phyloP scores from a whole-genome alignment of 352 stramenopile species.

The Globisporangium middletonii region DNA sequence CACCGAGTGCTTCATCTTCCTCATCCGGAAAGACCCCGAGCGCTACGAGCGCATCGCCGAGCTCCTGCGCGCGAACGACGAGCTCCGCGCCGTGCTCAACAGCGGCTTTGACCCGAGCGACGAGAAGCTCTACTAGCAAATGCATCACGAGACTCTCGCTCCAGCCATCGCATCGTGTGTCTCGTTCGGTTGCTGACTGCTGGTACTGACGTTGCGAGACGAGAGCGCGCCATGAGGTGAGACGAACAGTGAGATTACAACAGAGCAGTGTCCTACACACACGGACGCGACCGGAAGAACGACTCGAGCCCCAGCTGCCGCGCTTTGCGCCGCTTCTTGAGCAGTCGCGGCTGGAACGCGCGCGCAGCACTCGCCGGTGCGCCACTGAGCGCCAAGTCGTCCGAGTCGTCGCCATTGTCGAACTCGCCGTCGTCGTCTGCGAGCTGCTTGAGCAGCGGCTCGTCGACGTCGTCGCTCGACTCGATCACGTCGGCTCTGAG shows the following conservation, averaged over 20 bases:
- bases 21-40: slow-evolving; percentile 84
- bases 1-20: slow-evolving; percentile 86
- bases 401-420: not conserved
- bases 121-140: slow-evolving; percentile 76
- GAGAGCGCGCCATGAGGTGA: too few species aligned
- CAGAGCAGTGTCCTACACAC: slow-evolving; percentile 1
- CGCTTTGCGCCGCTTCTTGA: slow-evolving; percentile 16
- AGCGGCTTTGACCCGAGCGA: slow-evolving; percentile 86
- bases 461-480: slow-evolving; percentile 7
- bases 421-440: not conserved
- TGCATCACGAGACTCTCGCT: too few species aligned
- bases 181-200: not conserved
- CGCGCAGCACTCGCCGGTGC: not conserved
- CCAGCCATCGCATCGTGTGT: not conserved
- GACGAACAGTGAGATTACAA: too few species aligned
- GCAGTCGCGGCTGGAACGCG: slow-evolving; percentile 10
- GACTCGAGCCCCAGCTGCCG: slow-evolving; percentile 5
- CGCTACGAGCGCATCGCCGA: slow-evolving; percentile 78
- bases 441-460: not conserved
- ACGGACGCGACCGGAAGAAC: slow-evolving; percentile 11
- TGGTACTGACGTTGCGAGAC: not conserved
- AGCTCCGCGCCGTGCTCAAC: slow-evolving; percentile 81
- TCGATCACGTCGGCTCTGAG: slow-evolving; percentile 11
- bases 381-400: not conserved
- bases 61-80: slow-evolving; percentile 78